Percentiles rank a stretch among this genome's conserved stretches.
Evolutionary conservation across 768 basidiomycete species (phyloP).

Genomic region (Antrodiella citrinella): DNA sequence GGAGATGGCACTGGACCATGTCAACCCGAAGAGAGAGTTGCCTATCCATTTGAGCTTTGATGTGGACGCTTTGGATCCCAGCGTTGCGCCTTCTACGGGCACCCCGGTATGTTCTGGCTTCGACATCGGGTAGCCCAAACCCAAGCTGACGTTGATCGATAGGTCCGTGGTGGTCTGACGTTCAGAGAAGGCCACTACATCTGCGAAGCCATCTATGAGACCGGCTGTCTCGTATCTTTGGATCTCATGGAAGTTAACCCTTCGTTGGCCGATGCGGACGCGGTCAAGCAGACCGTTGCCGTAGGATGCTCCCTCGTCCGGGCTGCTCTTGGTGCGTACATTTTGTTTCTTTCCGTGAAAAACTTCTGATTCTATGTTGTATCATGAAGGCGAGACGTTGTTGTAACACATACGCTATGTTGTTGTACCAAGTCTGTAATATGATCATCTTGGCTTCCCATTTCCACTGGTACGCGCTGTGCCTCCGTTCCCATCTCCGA

Average conservation of each 20-base stretch:
- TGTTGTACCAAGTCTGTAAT: not conserved
- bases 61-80: constrained; percentile 90
- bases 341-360: constrained; percentile 14
- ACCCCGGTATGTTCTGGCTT: constrained; percentile 57
- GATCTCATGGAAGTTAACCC: constrained; percentile 99
- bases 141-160: not conserved
- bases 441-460: not conserved
- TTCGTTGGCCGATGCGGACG: constrained; percentile 67
- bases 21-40: constrained; percentile 73
- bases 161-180: constrained; percentile 91
- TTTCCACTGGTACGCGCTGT: not conserved
- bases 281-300: constrained; percentile 81
- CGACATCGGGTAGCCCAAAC: not conserved
- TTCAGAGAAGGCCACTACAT: constrained; percentile 99
- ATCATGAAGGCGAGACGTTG: constrained; percentile 6
- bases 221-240: constrained; percentile 82
- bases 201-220: constrained; percentile 88
- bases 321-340: constrained; percentile 59
- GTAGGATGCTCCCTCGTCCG: constrained; percentile 84
- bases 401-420: not conserved
- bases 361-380: not conserved
- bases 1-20: constrained; percentile 92
- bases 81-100: constrained; percentile 92
- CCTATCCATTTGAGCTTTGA: constrained; percentile 97
- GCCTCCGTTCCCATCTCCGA: not conserved